phyloP scores from a whole-genome alignment of 1,284 basidiomycete species.

The Cryptococcus wingfieldii region DNA sequence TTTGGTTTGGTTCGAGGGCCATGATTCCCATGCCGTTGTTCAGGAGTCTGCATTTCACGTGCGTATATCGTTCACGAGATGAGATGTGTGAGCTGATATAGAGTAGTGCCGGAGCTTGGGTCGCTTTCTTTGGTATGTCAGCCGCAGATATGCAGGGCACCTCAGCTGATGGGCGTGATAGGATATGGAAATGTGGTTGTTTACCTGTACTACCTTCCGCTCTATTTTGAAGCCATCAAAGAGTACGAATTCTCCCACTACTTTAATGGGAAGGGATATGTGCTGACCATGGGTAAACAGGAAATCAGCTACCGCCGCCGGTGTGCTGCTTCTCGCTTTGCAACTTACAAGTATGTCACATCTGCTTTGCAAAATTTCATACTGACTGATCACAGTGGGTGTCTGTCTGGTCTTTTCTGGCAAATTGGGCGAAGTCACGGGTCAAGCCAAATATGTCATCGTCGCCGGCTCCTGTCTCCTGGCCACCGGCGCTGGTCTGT shows the following conservation, averaged over 20 bases:
- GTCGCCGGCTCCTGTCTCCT: conserved; percentile 15
- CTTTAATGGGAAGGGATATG: too few relatives aligned
- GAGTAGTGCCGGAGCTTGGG: conserved; percentile 15
- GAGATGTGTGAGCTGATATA: background rate
- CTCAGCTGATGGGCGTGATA: background rate
- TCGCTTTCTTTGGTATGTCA: conserved; percentile 14
- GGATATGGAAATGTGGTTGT: conserved; percentile 21
- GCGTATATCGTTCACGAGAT: background rate
- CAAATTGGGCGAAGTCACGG: conserved; percentile 21
- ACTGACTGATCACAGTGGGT: conserved; percentile 7
- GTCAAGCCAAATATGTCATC: conserved; percentile 25
- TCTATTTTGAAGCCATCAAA: conserved; percentile 27
- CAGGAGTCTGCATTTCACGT: conserved; percentile 18
- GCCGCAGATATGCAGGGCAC: background rate
- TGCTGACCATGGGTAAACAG: background rate
- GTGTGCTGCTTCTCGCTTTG: conserved; percentile 22
- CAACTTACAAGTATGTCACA: conserved; percentile 18
- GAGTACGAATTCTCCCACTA: background rate
- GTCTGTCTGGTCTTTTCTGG: conserved; percentile 18
- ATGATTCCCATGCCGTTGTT: conserved; percentile 28
- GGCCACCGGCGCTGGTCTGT: conserved; percentile 17
- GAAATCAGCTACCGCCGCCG: conserved; percentile 21
- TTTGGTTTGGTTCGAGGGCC: conserved; percentile 14
- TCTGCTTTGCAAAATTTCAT: background rate
- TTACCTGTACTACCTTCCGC: conserved; percentile 24